Conservation (phyloP, 306 rosid species). For the Prunus armeniaca region DNA sequence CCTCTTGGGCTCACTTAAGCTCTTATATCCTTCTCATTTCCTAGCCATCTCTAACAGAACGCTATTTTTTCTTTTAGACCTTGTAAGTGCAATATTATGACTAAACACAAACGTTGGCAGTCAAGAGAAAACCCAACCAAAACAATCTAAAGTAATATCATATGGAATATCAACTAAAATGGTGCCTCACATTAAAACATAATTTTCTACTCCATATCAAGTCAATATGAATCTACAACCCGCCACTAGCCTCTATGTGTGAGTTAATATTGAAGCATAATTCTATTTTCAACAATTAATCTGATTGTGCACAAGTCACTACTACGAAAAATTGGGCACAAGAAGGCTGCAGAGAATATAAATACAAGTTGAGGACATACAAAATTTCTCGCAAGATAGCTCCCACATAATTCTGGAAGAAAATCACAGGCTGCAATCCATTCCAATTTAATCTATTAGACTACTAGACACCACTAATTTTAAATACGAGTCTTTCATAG, state of each 20-base stretch:
- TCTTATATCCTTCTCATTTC: background rate
- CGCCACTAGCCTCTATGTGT: background rate
- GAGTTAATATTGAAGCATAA: background rate
- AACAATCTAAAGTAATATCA: too few species aligned
- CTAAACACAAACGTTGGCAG: background rate
- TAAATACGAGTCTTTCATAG: background rate
- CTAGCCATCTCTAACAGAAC: background rate
- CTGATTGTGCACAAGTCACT: background rate
- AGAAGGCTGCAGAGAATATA: constrained; percentile 16
- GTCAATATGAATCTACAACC: background rate
- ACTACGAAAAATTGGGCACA: background rate
- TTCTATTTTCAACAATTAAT: background rate
- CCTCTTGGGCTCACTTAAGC: constrained; percentile 1
- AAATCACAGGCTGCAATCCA: constrained; percentile 56
- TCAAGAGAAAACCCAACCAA: background rate
- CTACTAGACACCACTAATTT: constrained; percentile 15
- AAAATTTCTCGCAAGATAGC: constrained; percentile 77
- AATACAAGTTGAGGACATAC: constrained; percentile 49
- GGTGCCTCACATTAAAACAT: background rate
- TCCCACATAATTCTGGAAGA: constrained; percentile 44
- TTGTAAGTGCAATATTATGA: background rate
- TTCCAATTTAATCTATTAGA: constrained; percentile 29
- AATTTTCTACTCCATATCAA: too few species aligned
- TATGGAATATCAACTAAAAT: background rate
- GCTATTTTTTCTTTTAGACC: background rate